A percentile compares a stretch with the other conserved stretches of the same genome.
Conservation (phyloP, 352 stramenopile species). For the Phytophthora quininea region DNA sequence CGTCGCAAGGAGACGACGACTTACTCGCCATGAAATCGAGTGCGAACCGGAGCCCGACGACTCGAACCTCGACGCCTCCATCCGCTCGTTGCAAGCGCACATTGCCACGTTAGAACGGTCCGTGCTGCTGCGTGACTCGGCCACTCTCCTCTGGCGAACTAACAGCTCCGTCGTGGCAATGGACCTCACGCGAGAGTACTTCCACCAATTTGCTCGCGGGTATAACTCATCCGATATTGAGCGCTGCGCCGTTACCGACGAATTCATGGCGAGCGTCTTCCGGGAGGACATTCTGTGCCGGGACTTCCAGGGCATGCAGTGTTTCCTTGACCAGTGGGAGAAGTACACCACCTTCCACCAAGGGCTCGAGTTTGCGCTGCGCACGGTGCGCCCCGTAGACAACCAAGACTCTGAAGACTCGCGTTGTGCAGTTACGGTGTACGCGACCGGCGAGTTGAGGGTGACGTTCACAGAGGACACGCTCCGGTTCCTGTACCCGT, state of each 20-base stretch:
- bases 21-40: constrained; percentile 9
- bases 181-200: constrained; percentile 51
- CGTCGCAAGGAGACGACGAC: constrained; percentile 20
- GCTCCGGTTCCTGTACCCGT: constrained; percentile 55
- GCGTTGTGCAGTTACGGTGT: constrained; percentile 43
- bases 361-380: constrained; percentile 34
- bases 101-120: constrained; percentile 48
- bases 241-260: constrained; percentile 10
- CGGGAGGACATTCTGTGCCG: constrained; percentile 46
- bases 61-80: constrained; percentile 35
- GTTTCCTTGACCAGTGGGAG: constrained; percentile 60
- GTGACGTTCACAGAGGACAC: constrained; percentile 50
- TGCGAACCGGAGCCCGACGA: constrained; percentile 23
- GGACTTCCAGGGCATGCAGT: constrained; percentile 51
- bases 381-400: constrained; percentile 36
- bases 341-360: constrained; percentile 64
- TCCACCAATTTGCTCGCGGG: constrained; percentile 44
- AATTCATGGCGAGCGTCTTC: constrained; percentile 46
- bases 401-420: constrained; percentile 24
- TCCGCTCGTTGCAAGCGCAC: constrained; percentile 39
- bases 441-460: constrained; percentile 37
- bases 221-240: constrained; percentile 36
- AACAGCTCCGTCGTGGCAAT: constrained; percentile 51
- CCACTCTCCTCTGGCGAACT: constrained; percentile 39
- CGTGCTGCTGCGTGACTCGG: constrained; percentile 44